Evolutionary conservation across 768 basidiomycete species (phyloP).

Genomic region (Naganishia onofrii): DNA sequence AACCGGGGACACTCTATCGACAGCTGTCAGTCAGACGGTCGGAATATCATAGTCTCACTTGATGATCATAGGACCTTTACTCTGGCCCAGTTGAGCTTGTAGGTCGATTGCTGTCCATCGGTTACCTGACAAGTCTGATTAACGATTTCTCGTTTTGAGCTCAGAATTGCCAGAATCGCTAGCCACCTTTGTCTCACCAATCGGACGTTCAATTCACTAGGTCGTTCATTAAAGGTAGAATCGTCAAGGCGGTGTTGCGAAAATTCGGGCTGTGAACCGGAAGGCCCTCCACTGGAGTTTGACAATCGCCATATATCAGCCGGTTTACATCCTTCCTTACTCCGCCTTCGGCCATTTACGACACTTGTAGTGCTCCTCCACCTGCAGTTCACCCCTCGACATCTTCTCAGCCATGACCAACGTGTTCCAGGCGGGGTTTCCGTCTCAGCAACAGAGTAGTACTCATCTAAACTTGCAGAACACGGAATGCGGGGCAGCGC

Average conservation of each 20-base stretch:
- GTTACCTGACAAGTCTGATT: background rate
- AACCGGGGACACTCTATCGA: too few species aligned
- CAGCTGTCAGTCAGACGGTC: too few species aligned
- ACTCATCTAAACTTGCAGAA: background rate
- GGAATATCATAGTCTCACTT: too few species aligned
- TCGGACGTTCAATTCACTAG: background rate
- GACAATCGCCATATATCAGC: slow-evolving; percentile 4
- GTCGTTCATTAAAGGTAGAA: background rate
- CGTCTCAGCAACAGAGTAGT: background rate
- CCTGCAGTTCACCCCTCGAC: too few species aligned
- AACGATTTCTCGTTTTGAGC: background rate
- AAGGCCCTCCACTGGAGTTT: background rate
- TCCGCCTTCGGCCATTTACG: background rate
- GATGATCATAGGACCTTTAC: too few species aligned
- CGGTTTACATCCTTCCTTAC: background rate
- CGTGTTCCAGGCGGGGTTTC: slow-evolving; percentile 13
- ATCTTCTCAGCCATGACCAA: background rate
- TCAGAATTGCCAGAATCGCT: background rate
- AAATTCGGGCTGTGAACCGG: background rate
- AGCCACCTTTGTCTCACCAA: background rate
- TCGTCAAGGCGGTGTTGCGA: background rate
- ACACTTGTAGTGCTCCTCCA: too few species aligned
- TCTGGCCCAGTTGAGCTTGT: background rate
- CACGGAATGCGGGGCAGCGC: background rate
- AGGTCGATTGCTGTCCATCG: background rate